A percentile compares a stretch with the other conserved stretches of the same genome.
Evolutionary conservation across 2,329 filamentous ascomycete species (phyloP).

Genomic region (Endoconidiophora polonica): DNA sequence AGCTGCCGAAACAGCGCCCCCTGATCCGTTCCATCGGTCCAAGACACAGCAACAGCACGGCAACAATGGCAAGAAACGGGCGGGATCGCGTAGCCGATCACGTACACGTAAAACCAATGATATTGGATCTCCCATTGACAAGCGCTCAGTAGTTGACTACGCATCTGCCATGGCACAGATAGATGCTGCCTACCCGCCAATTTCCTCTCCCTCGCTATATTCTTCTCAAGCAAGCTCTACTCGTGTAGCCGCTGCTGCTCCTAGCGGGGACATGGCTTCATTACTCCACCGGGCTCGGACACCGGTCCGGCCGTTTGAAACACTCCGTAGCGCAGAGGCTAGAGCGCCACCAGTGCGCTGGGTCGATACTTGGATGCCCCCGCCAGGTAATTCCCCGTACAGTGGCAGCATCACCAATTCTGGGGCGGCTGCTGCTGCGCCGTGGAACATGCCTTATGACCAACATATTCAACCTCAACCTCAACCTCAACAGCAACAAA

Average conservation of each 20-base stretch:
- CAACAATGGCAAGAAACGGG: not conserved
- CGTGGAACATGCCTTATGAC: too few relatives aligned
- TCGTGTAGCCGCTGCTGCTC: not conserved
- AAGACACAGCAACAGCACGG: not conserved
- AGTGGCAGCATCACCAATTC: not conserved
- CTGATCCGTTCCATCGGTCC: not conserved
- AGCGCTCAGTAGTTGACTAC: too few relatives aligned
- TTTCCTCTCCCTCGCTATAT: slow-evolving; percentile 10
- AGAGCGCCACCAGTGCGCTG: slow-evolving; percentile 9
- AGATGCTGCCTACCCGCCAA: slow-evolving; percentile 7
- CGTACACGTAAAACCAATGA: too few relatives aligned
- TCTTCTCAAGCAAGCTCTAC: slow-evolving; percentile 7
- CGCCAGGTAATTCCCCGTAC: slow-evolving; percentile 2
- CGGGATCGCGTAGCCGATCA: too few relatives aligned
- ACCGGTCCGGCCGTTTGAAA: slow-evolving; percentile 4
- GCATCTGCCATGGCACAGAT: slow-evolving; percentile 4
- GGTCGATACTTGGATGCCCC: slow-evolving; percentile 12
- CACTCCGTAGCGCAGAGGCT: slow-evolving; percentile 8
- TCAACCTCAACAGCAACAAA: too few relatives aligned
- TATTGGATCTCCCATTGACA: too few relatives aligned
- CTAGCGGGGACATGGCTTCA: not conserved
- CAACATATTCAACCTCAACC: too few relatives aligned
- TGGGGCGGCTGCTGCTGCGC: too few relatives aligned
- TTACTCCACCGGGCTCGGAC: too few relatives aligned
- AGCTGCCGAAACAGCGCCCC: not conserved